A percentile compares a stretch with the other conserved stretches of the same genome.
These are phyloP conservation scores for Nitzschia inconspicua DNA, from an alignment of 108 stramenopile genomes.

Conservation along the genomic window DNA sequence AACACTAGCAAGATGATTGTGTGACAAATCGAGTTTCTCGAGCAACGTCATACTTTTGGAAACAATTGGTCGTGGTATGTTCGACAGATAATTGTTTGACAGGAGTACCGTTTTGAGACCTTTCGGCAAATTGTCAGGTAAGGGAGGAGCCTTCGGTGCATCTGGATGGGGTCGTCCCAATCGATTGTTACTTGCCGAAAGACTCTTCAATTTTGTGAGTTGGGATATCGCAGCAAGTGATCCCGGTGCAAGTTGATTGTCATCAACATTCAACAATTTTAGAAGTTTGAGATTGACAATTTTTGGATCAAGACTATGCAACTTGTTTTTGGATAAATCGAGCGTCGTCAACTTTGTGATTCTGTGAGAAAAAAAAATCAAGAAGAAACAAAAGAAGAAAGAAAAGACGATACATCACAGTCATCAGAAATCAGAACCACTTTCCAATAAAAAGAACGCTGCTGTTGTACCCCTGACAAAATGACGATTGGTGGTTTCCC, in stretches of 20 bases:
- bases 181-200: constrained; percentile 60
- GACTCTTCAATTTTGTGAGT: constrained; percentile 64
- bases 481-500: neutral
- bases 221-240: constrained; percentile 45
- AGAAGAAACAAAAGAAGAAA: constrained; percentile 1
- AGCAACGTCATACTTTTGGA: constrained; percentile 31
- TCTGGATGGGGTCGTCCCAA: constrained; percentile 33
- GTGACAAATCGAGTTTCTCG: constrained; percentile 68
- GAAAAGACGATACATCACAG: too few species aligned
- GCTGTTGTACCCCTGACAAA: too few species aligned
- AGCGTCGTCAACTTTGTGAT: constrained; percentile 62
- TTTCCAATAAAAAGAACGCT: too few species aligned
- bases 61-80: constrained; percentile 42
- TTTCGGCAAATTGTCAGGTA: constrained; percentile 42
- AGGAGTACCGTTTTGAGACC: constrained; percentile 64
- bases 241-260: constrained; percentile 53
- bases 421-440: too few species aligned
- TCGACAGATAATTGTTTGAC: constrained; percentile 46
- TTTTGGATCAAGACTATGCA: constrained; percentile 28
- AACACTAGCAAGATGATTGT: constrained; percentile 58
- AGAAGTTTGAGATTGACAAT: constrained; percentile 52
- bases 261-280: constrained; percentile 75
- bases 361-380: constrained; percentile 17
- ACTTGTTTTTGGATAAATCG: constrained; percentile 73
- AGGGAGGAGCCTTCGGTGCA: neutral